Evolutionary conservation across 345 rosid species (phyloP).

Genomic region (Gossypium bickii): DNA sequence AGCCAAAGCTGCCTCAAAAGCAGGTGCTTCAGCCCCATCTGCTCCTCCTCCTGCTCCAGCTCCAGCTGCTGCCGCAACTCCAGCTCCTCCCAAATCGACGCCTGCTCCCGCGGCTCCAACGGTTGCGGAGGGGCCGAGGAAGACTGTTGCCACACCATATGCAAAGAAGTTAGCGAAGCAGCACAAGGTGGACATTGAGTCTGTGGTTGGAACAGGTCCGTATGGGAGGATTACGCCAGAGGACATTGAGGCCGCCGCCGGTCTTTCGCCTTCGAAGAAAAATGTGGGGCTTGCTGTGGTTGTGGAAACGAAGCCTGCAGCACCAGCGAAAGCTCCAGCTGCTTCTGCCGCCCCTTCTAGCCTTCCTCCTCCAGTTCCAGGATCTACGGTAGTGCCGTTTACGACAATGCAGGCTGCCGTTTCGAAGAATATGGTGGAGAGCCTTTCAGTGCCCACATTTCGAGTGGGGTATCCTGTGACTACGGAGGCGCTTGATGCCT

Average conservation of each 20-base stretch:
- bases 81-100: conserved; percentile 36
- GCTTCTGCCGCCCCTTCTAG: conserved; percentile 13
- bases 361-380: conserved; percentile 51
- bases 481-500: conserved; percentile 79
- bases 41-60: conserved; percentile 11
- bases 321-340: conserved; percentile 36
- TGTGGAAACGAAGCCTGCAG: conserved; percentile 23
- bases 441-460: conserved; percentile 84
- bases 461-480: conserved; percentile 85
- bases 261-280: conserved; percentile 54
- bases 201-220: conserved; percentile 73
- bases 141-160: conserved; percentile 62
- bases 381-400: conserved; percentile 73
- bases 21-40: conserved; percentile 32
- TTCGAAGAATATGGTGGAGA: conserved; percentile 78
- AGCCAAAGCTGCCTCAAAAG: conserved; percentile 51
- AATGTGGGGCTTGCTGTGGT: conserved; percentile 22
- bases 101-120: conserved; percentile 25
- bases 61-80: conserved; percentile 22
- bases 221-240: conserved; percentile 70
- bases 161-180: conserved; percentile 91
- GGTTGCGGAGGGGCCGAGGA: conserved; percentile 48
- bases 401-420: conserved; percentile 86
- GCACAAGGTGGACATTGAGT: conserved; percentile 70
- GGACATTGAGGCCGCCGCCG: conserved; percentile 79